Evolutionary conservation across 768 basidiomycete species (phyloP).

Genomic region (Daedalea quercina): DNA sequence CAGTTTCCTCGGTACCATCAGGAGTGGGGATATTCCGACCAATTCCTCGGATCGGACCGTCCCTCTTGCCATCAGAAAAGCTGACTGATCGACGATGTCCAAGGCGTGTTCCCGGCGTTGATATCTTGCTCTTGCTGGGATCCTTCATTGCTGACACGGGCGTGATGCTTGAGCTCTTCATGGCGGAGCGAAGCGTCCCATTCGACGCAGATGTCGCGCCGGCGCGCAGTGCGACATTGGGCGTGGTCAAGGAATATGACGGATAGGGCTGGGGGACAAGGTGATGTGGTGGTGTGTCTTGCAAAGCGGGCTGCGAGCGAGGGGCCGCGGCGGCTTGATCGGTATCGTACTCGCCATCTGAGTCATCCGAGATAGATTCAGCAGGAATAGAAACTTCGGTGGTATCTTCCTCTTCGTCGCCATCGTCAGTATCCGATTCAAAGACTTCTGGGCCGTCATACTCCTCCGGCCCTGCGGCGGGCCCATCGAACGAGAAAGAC

Average conservation of each 20-base stretch:
- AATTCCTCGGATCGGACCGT: conserved; percentile 80
- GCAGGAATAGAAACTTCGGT: conserved; percentile 18
- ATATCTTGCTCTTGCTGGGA: conserved; percentile 38
- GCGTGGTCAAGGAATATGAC: conserved; percentile 4
- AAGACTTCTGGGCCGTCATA: conserved; percentile 29
- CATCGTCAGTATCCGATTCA: conserved; percentile 37
- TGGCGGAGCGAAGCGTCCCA: conserved; percentile 31
- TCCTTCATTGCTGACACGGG: conserved; percentile 54
- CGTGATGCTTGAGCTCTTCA: conserved; percentile 42
- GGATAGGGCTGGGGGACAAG: conserved; percentile 10
- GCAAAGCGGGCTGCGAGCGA: conserved; percentile 12
- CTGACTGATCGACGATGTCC: conserved; percentile 81
- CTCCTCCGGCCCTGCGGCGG: conserved; percentile 46
- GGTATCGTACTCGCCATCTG: conserved; percentile 11
- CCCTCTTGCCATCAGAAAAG: conserved; percentile 90
- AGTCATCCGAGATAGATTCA: conserved; percentile 5
- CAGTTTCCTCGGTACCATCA: conserved; percentile 9
- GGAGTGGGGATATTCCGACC: conserved; percentile 33
- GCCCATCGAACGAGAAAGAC: conserved; percentile 67
- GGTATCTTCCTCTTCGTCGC: conserved; percentile 18
- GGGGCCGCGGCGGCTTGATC: conserved; percentile 1
- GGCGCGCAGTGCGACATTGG: conserved; percentile 9
- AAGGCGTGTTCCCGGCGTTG: conserved; percentile 45
- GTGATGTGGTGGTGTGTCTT: conserved; percentile 18
- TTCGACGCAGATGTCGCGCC: conserved; percentile 19